Percentiles rank a stretch among this genome's conserved stretches.
These are phyloP conservation scores for Monilinia vaccinii-corymbosi DNA, from an alignment of 2,329 filamentous ascomycete species.

Conservation along the genomic window DNA sequence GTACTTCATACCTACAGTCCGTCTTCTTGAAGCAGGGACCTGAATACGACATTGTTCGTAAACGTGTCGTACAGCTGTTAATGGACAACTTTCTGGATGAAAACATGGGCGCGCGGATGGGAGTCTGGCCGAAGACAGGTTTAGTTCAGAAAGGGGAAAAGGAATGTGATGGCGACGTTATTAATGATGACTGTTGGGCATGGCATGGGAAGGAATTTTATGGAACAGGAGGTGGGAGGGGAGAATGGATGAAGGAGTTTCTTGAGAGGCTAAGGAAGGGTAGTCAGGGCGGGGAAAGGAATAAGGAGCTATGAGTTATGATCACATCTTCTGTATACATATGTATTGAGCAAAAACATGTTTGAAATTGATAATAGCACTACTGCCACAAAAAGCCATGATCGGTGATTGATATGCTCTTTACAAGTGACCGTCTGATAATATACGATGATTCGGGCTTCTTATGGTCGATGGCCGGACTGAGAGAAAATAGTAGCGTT, in stretches of 20 bases:
- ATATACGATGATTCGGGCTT: neutral
- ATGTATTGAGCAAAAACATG: neutral
- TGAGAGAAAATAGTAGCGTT: neutral
- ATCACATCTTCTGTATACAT: too few species aligned
- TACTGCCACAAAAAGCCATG: neutral
- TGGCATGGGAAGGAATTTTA: constrained; percentile 35
- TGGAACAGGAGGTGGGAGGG: constrained; percentile 13
- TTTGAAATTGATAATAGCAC: neutral
- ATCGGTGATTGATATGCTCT: neutral
- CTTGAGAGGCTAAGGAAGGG: constrained; percentile 17
- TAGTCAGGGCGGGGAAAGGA: constrained; percentile 10
- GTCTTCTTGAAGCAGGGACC: constrained; percentile 40
- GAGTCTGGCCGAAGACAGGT: constrained; percentile 42
- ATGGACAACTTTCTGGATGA: constrained; percentile 59
- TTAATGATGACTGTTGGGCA: constrained; percentile 49
- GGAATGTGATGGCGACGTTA: constrained; percentile 28
- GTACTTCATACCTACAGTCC: constrained; percentile 45
- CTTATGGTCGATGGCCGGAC: neutral
- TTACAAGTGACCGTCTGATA: neutral
- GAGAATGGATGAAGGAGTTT: constrained; percentile 24
- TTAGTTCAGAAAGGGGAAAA: constrained; percentile 25
- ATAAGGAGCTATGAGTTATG: constrained; percentile 17
- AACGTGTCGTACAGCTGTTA: constrained; percentile 48
- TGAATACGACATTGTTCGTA: constrained; percentile 42
- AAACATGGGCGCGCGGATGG: constrained; percentile 49